These are phyloP conservation scores for Spizellomyces punctatus DNA, from an alignment of 192 early-diverging fungal species.

Conservation along the genomic window DNA sequence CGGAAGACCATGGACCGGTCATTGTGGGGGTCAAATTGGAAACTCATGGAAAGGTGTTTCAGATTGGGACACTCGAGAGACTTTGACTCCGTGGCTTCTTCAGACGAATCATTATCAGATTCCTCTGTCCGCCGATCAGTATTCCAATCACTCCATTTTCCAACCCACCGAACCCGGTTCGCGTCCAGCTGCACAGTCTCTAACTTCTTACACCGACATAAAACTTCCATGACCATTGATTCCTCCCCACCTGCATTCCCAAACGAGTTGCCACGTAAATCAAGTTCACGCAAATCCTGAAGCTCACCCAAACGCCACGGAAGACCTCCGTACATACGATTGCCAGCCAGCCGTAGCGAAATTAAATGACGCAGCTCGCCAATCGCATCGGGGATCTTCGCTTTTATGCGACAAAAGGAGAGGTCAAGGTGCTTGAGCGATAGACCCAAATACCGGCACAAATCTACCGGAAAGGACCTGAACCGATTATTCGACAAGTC, in stretches of 20 bases:
- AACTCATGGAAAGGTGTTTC: constrained; percentile 22
- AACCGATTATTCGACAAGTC: constrained; percentile 85
- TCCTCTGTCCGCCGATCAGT: constrained; percentile 6
- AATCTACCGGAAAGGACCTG: constrained; percentile 61
- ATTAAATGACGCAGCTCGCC: constrained; percentile 63
- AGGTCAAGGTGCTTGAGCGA: constrained; percentile 72
- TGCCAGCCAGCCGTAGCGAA: constrained; percentile 72
- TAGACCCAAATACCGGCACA: constrained; percentile 53
- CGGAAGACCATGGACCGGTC: constrained; percentile 20
- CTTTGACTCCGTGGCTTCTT: background rate
- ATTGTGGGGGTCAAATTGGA: constrained; percentile 21
- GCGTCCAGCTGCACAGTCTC: constrained; percentile 40
- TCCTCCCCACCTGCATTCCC: constrained; percentile 67
- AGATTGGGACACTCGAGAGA: constrained; percentile 21
- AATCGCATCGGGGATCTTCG: constrained; percentile 70
- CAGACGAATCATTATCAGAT: background rate
- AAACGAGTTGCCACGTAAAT: constrained; percentile 81
- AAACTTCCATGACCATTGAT: constrained; percentile 54
- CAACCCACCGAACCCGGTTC: constrained; percentile 42
- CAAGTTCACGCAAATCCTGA: constrained; percentile 66
- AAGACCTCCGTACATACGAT: constrained; percentile 70
- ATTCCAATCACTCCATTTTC: constrained; percentile 23
- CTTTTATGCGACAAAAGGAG: constrained; percentile 78
- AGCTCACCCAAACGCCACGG: constrained; percentile 64
- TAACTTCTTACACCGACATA: constrained; percentile 32